Evolutionary conservation across 805 yeast species (phyloP).

Genomic region (Priceomyces haplophilus): DNA sequence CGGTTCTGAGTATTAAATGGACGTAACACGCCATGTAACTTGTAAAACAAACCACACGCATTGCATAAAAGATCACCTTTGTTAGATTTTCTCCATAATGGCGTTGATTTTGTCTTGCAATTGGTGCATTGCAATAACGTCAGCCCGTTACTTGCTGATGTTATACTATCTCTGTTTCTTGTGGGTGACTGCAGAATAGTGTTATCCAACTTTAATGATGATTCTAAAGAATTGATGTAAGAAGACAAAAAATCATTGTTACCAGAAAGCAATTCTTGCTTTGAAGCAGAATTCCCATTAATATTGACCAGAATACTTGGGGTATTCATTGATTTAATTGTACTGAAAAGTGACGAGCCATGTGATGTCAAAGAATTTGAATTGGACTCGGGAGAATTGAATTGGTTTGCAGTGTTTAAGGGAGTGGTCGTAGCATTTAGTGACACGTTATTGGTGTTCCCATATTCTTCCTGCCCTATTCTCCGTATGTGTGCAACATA

Average conservation of each 20-base stretch:
- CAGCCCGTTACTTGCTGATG: background rate
- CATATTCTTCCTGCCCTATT: slow-evolving; percentile 36
- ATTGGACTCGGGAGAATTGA: slow-evolving; percentile 12
- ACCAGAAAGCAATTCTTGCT: background rate
- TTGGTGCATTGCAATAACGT: slow-evolving; percentile 37
- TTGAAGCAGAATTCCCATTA: background rate
- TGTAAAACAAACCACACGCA: slow-evolving; percentile 46
- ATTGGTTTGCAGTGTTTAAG: slow-evolving; percentile 3
- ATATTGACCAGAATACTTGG: slow-evolving; percentile 4
- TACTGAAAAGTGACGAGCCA: slow-evolving; percentile 12
- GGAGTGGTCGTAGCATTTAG: slow-evolving; percentile 1
- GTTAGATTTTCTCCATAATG: slow-evolving; percentile 43
- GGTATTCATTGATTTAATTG: slow-evolving; percentile 6
- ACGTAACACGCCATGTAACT: slow-evolving; percentile 43
- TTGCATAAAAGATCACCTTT: slow-evolving; percentile 43
- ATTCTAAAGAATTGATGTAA: slow-evolving; percentile 39
- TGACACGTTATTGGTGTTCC: background rate
- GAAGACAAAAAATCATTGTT: slow-evolving; percentile 28
- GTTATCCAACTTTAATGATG: slow-evolving; percentile 30
- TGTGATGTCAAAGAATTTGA: slow-evolving; percentile 12
- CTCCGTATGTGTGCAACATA: slow-evolving; percentile 44
- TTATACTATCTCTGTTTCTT: slow-evolving; percentile 6
- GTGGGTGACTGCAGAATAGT: slow-evolving; percentile 9
- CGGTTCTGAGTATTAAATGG: slow-evolving; percentile 27
- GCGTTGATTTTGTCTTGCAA: slow-evolving; percentile 44